Percentiles rank a stretch among this genome's conserved stretches.
phyloP scores from a whole-genome alignment of 140 eudicot species.

The Cichorium intybus region DNA sequence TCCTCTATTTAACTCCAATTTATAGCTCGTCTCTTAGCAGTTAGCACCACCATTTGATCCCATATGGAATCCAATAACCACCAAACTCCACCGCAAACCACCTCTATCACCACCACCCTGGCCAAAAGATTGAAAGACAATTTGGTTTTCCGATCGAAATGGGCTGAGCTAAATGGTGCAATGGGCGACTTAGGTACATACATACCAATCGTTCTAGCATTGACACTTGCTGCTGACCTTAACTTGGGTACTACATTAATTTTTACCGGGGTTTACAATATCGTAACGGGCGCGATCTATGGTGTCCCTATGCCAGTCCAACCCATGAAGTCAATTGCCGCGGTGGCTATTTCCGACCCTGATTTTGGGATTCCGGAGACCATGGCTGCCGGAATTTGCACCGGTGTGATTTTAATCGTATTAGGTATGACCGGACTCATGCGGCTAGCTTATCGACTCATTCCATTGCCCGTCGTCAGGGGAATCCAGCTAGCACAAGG shows the following conservation, averaged over 20 bases:
- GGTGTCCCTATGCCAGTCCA: slow-evolving; percentile 97
- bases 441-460: slow-evolving; percentile 59
- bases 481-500: slow-evolving; percentile 96
- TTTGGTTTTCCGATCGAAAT: slow-evolving; percentile 55
- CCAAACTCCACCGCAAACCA: slow-evolving; percentile 24
- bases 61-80: slow-evolving; percentile 30
- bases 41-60: background rate
- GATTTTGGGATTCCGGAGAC: slow-evolving; percentile 69
- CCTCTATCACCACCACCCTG: slow-evolving; percentile 12
- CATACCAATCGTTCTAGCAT: slow-evolving; percentile 74
- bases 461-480: slow-evolving; percentile 85
- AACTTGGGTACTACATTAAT: slow-evolving; percentile 75
- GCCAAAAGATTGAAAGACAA: slow-evolving; percentile 38
- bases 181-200: slow-evolving; percentile 95
- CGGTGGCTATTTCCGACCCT: slow-evolving; percentile 69
- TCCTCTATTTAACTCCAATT: background rate
- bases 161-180: slow-evolving; percentile 80
- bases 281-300: slow-evolving; percentile 67
- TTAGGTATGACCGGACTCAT: slow-evolving; percentile 76
- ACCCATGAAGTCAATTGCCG: slow-evolving; percentile 93
- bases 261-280: slow-evolving; percentile 78
- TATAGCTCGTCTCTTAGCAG: background rate
- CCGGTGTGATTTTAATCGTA: slow-evolving; percentile 44
- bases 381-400: slow-evolving; percentile 87
- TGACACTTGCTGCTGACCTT: slow-evolving; percentile 66